Evolutionary conservation across 1,139 yeast species (phyloP), one percentile per base, ranked within the genome.

Genomic region (Suhomyces maxii): DNA sequence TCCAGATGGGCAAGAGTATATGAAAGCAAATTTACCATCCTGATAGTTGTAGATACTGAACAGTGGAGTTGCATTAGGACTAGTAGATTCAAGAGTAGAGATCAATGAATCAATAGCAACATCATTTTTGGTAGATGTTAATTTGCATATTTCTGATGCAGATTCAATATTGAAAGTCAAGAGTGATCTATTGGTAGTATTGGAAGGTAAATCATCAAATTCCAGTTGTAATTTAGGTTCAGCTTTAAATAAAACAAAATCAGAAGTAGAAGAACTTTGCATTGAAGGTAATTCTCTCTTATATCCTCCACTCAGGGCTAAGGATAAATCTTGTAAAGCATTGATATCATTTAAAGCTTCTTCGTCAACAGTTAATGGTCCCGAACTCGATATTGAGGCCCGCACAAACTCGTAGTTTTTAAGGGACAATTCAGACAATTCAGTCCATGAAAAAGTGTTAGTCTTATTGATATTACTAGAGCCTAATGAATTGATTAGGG

Each of bases 1-100:
- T 1, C 93, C 90, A 0, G 95, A 82, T 3, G 99, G 98, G 64
- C 97, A 91, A 7, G 93, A 79, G 61, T 89, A 89, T 35, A 91
- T 81, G 63, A 93, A 89, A 32, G 78, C 79, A 41, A 61, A 59
- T 34, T 65, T 57, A 7, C 54, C 56, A 6, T 57, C 57, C 1
- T 58, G 56, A 49, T 71, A 68, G 46, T 73, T 73, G 60, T 77
- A 81, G 23, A 91, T 58, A 32, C 84, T 80, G 61, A 83, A 91
- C 47, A 81, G 82, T n/a, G 70, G 68, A 61, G 59, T 53, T 30
- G 61, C 53, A 9, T 31, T 31, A 2, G 60, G 45, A 7, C 47
- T 43, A 7, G 44, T 42, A 8, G 45, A 48, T 26, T 54, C 58
- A 26, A 72, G 58, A 3, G 59, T 51, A 0, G 43, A 18, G 7